These are phyloP conservation scores for Chalciporus sp. DNA, from an alignment of 1,284 basidiomycete species.

Conservation along the genomic window DNA sequence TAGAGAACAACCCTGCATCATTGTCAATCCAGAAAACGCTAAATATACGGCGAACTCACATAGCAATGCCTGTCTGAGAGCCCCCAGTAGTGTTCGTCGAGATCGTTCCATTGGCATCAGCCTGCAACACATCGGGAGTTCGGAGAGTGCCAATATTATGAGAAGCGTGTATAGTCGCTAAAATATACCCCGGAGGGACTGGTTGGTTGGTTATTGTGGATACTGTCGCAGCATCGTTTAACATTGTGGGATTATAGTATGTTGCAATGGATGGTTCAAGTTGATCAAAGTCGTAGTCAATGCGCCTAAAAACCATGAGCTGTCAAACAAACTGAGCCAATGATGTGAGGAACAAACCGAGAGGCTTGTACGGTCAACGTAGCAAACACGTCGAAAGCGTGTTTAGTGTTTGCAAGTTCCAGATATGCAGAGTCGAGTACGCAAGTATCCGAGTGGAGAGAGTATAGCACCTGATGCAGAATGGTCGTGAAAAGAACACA, in stretches of 20 bases:
- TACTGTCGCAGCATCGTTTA: constrained; percentile 53
- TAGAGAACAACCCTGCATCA: constrained; percentile 79
- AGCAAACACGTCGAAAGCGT: constrained; percentile 80
- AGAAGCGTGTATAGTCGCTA: constrained; percentile 66
- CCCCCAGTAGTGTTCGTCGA: constrained; percentile 14
- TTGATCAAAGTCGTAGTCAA: constrained; percentile 66
- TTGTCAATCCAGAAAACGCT: constrained; percentile 5
- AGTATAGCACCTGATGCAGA: constrained; percentile 69
- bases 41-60: constrained; percentile 43
- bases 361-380: constrained; percentile 52
- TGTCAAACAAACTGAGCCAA: constrained; percentile 33
- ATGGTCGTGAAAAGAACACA: background rate
- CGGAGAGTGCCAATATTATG: constrained; percentile 53
- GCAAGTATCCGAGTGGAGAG: constrained; percentile 69
- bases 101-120: constrained; percentile 15
- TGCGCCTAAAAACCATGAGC: constrained; percentile 63
- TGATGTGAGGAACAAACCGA: constrained; percentile 29
- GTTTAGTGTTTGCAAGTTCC: constrained; percentile 64
- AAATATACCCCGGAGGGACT: constrained; percentile 58
- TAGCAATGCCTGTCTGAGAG: constrained; percentile 67
- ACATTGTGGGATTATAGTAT: constrained; percentile 55
- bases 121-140: constrained; percentile 19
- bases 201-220: constrained; percentile 48
- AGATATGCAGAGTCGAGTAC: constrained; percentile 74
- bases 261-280: constrained; percentile 50